Percentiles rank a stretch among this genome's conserved stretches.
Conservation (phyloP, 495 filamentous ascomycete genomes). For the Podospora tetraspora region DNA sequence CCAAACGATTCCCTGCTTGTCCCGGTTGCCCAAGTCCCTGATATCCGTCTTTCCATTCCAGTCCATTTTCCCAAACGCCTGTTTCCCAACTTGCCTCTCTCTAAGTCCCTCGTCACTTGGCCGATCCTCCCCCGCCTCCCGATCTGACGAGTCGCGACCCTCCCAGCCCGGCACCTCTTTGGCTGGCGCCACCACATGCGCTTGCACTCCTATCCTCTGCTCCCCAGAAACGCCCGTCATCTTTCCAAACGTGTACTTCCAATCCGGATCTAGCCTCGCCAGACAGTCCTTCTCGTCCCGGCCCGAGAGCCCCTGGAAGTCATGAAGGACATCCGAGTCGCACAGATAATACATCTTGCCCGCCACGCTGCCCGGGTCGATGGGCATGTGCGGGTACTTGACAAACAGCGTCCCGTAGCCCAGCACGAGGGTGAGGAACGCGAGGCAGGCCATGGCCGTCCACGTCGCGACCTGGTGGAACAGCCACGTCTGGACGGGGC, state of each 20-base stretch:
- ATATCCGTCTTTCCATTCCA: neutral
- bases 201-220: neutral
- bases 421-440: slow-evolving; percentile 8
- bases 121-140: neutral
- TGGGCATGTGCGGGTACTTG: slow-evolving; percentile 1
- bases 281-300: neutral
- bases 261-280: neutral
- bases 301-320: slow-evolving; percentile 13
- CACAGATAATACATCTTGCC: slow-evolving; percentile 9
- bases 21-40: neutral
- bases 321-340: neutral
- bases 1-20: neutral
- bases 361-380: slow-evolving; percentile 3
- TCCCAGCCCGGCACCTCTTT: neutral
- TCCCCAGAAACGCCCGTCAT: slow-evolving; percentile 3
- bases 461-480: slow-evolving; percentile 2
- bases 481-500: slow-evolving; percentile 10
- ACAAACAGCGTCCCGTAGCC: slow-evolving; percentile 1
- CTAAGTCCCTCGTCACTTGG: neutral
- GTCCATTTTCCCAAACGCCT: neutral
- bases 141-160: neutral
- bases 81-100: neutral
- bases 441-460: slow-evolving; percentile 7
- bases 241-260: slow-evolving; percentile 8
- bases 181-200: neutral